phyloP scores from a whole-genome alignment of 2,329 filamentous ascomycete species.

The Coniochaeta sp. region DNA sequence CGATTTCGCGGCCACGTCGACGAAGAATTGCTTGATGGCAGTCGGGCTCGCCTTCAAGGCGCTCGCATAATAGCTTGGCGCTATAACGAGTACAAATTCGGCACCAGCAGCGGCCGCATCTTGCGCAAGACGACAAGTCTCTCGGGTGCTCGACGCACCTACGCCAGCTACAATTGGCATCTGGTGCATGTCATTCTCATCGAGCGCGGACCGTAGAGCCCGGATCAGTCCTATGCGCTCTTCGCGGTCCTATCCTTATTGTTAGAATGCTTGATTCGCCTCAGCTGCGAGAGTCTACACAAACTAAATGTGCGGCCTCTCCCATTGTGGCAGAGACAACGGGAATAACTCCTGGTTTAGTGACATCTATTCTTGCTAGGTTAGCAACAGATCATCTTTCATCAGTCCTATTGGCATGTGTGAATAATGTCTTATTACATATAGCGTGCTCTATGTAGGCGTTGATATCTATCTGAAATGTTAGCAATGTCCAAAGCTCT shows the following conservation, averaged over 20 bases:
- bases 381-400: too few species aligned
- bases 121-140: background rate
- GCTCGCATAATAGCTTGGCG: conserved; percentile 11
- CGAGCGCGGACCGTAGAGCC: background rate
- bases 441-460: too few species aligned
- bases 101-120: background rate
- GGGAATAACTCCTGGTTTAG: too few species aligned
- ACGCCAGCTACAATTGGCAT: background rate
- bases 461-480: too few species aligned
- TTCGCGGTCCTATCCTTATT: background rate
- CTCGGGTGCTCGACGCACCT: background rate
- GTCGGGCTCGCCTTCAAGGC: background rate
- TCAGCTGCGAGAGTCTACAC: background rate
- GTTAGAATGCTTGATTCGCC: background rate
- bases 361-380: too few species aligned
- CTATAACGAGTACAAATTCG: conserved; percentile 8
- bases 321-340: background rate
- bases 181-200: background rate
- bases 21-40: conserved; percentile 13
- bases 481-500: too few species aligned
- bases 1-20: conserved; percentile 12
- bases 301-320: background rate
- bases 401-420: too few species aligned
- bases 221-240: background rate
- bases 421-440: too few species aligned